These are phyloP conservation scores for Aristolochia contorta DNA, from an alignment of 164 flowering plant genomes.

Conservation along the genomic window DNA sequence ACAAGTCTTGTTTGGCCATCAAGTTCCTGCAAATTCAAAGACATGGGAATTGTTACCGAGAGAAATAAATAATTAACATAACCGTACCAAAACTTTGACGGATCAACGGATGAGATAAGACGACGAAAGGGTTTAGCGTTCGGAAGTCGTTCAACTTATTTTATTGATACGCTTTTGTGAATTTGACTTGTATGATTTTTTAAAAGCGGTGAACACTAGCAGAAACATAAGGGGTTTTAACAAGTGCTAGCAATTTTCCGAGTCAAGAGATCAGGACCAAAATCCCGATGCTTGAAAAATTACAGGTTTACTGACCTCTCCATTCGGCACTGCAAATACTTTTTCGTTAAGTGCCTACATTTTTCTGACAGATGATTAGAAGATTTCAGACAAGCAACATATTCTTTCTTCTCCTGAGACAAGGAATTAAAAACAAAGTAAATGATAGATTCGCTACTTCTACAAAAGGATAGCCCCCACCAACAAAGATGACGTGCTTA, in stretches of 20 bases:
- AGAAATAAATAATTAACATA: background rate
- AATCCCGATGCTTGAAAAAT: background rate
- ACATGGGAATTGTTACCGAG: background rate
- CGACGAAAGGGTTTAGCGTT: too few species aligned
- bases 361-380: constrained; percentile 66
- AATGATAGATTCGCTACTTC: too few species aligned
- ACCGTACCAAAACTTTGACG: too few species aligned
- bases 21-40: constrained; percentile 42
- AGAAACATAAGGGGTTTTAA: background rate
- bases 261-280: background rate
- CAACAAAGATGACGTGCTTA: background rate
- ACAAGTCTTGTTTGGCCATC: constrained; percentile 90
- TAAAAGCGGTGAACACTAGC: background rate
- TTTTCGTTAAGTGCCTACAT: constrained; percentile 68
- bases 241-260: background rate
- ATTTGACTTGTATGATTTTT: background rate
- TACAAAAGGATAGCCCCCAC: background rate
- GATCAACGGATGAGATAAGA: background rate
- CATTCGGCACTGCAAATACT: constrained; percentile 90
- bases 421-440: background rate
- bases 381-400: constrained; percentile 65
- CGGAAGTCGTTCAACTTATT: too few species aligned
- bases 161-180: too few species aligned
- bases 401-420: constrained; percentile 80
- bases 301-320: constrained; percentile 39